phyloP scores from a whole-genome alignment of 2,329 filamentous ascomycete genomes.

The Zarea fungicola region DNA sequence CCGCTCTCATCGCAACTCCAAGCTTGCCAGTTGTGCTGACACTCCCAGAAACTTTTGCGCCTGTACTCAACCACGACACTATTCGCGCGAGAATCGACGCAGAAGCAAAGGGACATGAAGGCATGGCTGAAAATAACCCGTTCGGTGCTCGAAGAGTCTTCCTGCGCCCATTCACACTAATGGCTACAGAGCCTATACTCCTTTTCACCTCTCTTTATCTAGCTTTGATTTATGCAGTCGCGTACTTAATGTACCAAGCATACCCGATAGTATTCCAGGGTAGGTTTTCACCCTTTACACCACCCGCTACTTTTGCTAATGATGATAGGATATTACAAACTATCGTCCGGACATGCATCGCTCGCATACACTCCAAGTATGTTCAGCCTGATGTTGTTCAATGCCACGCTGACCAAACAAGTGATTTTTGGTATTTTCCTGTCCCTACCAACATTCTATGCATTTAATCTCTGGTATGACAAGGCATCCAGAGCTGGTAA shows the following conservation, averaged over 20 bases:
- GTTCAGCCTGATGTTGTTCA: slow-evolving; percentile 20
- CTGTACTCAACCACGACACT: slow-evolving; percentile 45
- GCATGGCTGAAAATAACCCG: slow-evolving; percentile 29
- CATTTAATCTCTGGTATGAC: slow-evolving; percentile 26
- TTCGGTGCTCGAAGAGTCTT: slow-evolving; percentile 40
- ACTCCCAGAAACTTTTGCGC: slow-evolving; percentile 43
- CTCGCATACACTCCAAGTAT: slow-evolving; percentile 45
- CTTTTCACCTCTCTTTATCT: slow-evolving; percentile 43
- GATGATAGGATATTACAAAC: slow-evolving; percentile 31
- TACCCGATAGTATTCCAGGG: slow-evolving; percentile 45
- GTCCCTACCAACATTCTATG: slow-evolving; percentile 20
- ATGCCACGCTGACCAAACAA: slow-evolving; percentile 9
- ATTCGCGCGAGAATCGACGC: slow-evolving; percentile 28
- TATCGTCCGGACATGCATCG: slow-evolving; percentile 40
- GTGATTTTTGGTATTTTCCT: slow-evolving; percentile 22
- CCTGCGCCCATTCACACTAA: slow-evolving; percentile 43
- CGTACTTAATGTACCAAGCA: slow-evolving; percentile 49
- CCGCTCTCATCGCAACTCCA: slow-evolving; percentile 24
- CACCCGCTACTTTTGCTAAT: not conserved
- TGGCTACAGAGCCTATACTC: slow-evolving; percentile 47
- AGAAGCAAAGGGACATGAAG: slow-evolving; percentile 43
- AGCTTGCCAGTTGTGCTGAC: slow-evolving; percentile 30
- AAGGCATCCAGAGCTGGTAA: slow-evolving; percentile 21
- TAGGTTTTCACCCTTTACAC: not conserved
- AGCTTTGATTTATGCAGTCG: slow-evolving; percentile 44